Conservation (phyloP, 2,329 filamentous ascomycete species). For the Lachnellula willkommii region DNA sequence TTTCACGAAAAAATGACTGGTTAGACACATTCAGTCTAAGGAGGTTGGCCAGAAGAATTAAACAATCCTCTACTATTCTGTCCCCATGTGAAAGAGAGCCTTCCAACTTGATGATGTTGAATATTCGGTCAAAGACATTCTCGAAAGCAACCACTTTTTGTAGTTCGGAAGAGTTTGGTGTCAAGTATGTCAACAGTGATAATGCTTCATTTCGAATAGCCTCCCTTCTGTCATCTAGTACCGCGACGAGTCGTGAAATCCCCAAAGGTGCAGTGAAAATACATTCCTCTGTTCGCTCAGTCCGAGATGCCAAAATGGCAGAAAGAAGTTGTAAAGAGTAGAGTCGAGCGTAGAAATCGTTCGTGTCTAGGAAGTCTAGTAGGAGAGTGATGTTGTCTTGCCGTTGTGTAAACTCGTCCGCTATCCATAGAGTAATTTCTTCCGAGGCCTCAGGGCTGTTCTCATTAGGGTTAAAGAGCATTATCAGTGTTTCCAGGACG, state of each 20-base stretch:
- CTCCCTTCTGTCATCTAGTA: slow-evolving; percentile 80
- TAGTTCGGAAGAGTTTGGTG: slow-evolving; percentile 78
- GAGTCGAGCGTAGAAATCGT: slow-evolving; percentile 84
- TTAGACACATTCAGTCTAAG: slow-evolving; percentile 84
- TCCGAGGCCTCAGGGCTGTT: slow-evolving; percentile 87
- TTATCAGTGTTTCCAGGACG: slow-evolving; percentile 87
- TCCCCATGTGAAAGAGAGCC: slow-evolving; percentile 78
- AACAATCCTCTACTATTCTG: slow-evolving; percentile 84
- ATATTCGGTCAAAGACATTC: slow-evolving; percentile 83
- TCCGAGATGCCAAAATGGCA: slow-evolving; percentile 77
- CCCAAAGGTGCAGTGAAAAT: slow-evolving; percentile 84
- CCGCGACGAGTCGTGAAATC: slow-evolving; percentile 76
- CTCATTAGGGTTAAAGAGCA: slow-evolving; percentile 73
- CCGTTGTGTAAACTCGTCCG: slow-evolving; percentile 94
- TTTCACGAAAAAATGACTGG: slow-evolving; percentile 89
- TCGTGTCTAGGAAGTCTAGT: slow-evolving; percentile 79
- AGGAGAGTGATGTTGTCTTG: slow-evolving; percentile 94
- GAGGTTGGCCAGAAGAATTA: slow-evolving; percentile 86
- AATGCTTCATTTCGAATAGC: slow-evolving; percentile 84
- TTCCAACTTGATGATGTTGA: slow-evolving; percentile 74
- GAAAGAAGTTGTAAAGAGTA: slow-evolving; percentile 87
- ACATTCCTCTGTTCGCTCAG: slow-evolving; percentile 91
- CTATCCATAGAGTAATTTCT: slow-evolving; percentile 91
- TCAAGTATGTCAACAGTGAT: slow-evolving; percentile 80
- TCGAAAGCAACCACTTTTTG: slow-evolving; percentile 96